Conservation (phyloP, 1,139 yeast species). For the Yamadazyma kanchanaburiensis region DNA sequence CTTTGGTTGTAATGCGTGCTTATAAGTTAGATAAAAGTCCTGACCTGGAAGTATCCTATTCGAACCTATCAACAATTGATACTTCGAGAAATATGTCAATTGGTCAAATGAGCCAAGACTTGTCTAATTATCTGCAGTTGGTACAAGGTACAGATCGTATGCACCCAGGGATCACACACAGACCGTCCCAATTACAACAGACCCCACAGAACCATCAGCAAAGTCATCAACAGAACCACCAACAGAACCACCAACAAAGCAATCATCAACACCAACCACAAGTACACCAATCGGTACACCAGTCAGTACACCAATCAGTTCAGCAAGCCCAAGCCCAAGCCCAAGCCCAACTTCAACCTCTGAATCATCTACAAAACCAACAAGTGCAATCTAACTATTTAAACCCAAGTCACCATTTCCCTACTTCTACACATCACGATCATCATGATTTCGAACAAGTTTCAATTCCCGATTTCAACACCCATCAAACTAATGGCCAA, state of each 20-base stretch:
- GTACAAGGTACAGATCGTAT: too few relatives aligned
- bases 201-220: neutral
- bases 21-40: neutral
- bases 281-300: neutral
- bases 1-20: slow-evolving; percentile 14
- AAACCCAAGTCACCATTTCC: too few relatives aligned
- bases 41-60: neutral
- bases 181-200: neutral
- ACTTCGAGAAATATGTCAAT: neutral
- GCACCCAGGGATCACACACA: too few relatives aligned
- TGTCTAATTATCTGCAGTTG: too few relatives aligned
- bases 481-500: neutral
- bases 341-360: neutral
- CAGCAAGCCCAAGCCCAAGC: too few relatives aligned
- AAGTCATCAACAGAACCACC: neutral
- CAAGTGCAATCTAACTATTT: neutral
- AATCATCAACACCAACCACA: neutral
- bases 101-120: too few relatives aligned
- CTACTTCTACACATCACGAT: too few relatives aligned
- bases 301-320: neutral
- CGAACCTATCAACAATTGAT: neutral
- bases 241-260: neutral
- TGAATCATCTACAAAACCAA: neutral
- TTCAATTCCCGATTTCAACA: neutral
- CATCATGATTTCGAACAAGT: neutral